Evolutionary conservation across 176 grass and related monocot genomes (phyloP), one percentile per base, ranked within the genome.

Genomic region (Eragrostis curvula): DNA sequence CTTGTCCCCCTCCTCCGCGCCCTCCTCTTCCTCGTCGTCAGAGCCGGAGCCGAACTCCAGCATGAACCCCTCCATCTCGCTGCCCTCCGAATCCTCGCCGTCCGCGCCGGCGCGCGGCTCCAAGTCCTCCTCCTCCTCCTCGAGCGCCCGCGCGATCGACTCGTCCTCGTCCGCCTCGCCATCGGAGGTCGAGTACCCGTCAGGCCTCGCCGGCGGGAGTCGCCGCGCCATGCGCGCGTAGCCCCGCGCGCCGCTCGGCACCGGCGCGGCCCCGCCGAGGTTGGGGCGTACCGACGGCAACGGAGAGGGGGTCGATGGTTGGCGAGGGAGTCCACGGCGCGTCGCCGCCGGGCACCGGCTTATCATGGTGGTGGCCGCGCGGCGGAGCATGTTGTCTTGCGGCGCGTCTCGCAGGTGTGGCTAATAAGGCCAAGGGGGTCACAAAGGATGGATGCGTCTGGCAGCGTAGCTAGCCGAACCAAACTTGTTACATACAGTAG

Each of bases 111-210:
- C 70, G 8, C 13, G 57, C 25, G 71, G 43, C 13, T 60, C 63
- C 42, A 23, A 11, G 62, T 2, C 2, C 25, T 2, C 2, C 65
- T n/a, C n/a, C n/a, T n/a, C n/a, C 65, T 71, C 71, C 25, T 52
- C 52, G 36, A 51, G 23, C 9, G n/a, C 42, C 44, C 28, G 48
- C 55, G 30, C 40, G 21, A 71, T 71, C 12, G 63, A 40, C 2
- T 83, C 88, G 66, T 83, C 88, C 2, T 83, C 88, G 66, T 83
- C 88, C 30, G n/a, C 52, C 65, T 94, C 88, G 50, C 69, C 42
- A 11, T 94, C 91, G 13, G 91, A 88, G 52, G 70, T 85, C 9
- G 88, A 91, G 88, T 80, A 94, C 46, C 86, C 86, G 74, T 85
- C 85, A 27, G 85, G 91, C 48, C 85, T 79, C 8, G 60, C 11